These are phyloP conservation scores for Strobilomyces dryophilus DNA, from an alignment of 768 basidiomycete genomes.

Conservation along the genomic window DNA sequence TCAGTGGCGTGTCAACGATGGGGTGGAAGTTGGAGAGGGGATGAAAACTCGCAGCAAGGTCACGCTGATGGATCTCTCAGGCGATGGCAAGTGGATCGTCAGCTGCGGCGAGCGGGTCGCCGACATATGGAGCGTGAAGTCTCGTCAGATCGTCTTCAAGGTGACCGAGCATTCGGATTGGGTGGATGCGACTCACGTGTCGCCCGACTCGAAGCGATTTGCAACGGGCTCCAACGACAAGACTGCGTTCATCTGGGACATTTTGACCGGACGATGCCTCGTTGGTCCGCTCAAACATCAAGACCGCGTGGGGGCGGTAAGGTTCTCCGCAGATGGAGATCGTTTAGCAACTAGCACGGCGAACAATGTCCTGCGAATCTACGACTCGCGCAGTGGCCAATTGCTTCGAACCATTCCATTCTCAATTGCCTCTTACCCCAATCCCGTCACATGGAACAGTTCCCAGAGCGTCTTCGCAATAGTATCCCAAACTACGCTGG, in stretches of 20 bases:
- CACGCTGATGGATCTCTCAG: neutral
- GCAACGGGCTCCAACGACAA: neutral
- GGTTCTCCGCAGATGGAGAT: neutral
- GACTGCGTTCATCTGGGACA: neutral
- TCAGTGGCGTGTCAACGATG: neutral
- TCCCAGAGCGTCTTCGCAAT: neutral
- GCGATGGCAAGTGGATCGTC: slow-evolving; percentile 1
- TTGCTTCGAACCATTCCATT: neutral
- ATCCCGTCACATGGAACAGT: neutral
- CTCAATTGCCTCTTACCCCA: neutral
- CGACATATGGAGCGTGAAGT: neutral
- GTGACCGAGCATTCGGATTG: neutral
- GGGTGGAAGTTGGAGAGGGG: neutral
- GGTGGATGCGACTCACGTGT: neutral
- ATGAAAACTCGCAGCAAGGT: neutral
- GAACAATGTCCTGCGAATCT: neutral
- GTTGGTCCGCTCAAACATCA: slow-evolving; percentile 5
- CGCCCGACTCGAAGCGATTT: neutral
- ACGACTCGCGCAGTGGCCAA: neutral
- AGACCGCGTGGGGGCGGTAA: neutral
- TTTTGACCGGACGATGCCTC: neutral
- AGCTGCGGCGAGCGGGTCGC: neutral
- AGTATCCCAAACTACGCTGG: neutral
- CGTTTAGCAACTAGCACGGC: neutral
- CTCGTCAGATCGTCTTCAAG: neutral